phyloP scores from a whole-genome alignment of 2,329 filamentous ascomycete genomes.

The Aspergillus amoenus region DNA sequence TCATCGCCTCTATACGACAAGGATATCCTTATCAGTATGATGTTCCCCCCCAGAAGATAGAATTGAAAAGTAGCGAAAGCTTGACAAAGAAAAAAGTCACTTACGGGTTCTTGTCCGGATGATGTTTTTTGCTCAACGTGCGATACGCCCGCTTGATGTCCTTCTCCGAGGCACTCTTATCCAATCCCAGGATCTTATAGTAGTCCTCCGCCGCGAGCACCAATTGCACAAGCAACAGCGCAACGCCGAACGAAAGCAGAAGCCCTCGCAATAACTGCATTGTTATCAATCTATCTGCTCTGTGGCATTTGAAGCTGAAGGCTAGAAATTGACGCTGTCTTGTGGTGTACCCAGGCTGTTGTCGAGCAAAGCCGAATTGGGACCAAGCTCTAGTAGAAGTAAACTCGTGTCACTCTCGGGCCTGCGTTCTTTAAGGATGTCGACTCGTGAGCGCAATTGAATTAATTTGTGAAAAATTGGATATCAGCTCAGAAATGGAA shows the following conservation, averaged over 20 bases:
- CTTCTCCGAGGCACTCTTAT: slow-evolving; percentile 75
- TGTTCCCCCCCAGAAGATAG: background rate
- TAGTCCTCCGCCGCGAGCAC: slow-evolving; percentile 47
- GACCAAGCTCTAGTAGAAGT: background rate
- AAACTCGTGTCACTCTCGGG: background rate
- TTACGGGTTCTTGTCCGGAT: slow-evolving; percentile 97
- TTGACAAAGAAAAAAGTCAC: slow-evolving; percentile 31
- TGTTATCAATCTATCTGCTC: slow-evolving; percentile 2
- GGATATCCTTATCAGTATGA: background rate
- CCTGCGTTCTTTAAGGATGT: background rate
- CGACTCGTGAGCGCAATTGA: background rate
- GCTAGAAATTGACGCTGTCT: background rate
- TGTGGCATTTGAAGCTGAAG: slow-evolving; percentile 20
- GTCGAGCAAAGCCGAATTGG: background rate
- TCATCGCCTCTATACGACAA: slow-evolving; percentile 65
- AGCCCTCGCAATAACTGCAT: slow-evolving; percentile 33
- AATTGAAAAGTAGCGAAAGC: too few species aligned
- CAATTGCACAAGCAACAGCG: slow-evolving; percentile 39
- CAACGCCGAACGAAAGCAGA: slow-evolving; percentile 32
- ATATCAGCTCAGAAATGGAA: background rate
- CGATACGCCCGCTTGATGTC: slow-evolving; percentile 95
- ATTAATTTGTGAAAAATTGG: background rate
- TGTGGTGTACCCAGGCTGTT: background rate
- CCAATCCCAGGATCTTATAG: slow-evolving; percentile 74
- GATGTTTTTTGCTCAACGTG: slow-evolving; percentile 88